Evolutionary conservation across 768 basidiomycete species (phyloP), one percentile per base, ranked within the genome.

Genomic region (Mycena chlorophos): DNA sequence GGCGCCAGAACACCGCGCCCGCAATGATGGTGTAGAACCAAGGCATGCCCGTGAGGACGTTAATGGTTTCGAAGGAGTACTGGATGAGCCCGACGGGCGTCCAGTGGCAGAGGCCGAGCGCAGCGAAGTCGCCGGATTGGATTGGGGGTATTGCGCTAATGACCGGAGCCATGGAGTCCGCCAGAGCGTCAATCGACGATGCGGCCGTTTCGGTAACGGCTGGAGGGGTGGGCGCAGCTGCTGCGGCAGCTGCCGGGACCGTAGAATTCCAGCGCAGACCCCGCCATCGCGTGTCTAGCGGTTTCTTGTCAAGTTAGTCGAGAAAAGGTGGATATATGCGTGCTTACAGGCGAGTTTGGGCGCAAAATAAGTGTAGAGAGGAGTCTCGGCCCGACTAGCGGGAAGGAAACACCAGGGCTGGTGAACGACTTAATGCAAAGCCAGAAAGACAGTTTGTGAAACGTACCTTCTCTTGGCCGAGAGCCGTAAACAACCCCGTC

Each of bases 1-100:
- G 47, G 20, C 88, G 84, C 76, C 87, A 83, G 65, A 85, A 64
- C 12, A 87, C 52, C 23, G 85, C 82, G 27, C 85, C 83, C 4
- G 72, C 74, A 40, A 92, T 71, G 70, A 94, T 89, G 46, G 91
- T 88, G 77, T 85, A 83, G 74, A 89, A 89, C 91, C 93, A 94
- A 0, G 88, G 86, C 56, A 93, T 70, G 30, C 85, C 86, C 0
- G 84, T 83, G 47, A 77, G 70, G 49, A 91, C 85, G 60, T 92
- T 83, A 51, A 91, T 68, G 46, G 84, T 58, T 68, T 92, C 90
- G 49, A 89, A 73, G 17, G 82, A 72, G 79, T 80, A 84, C 39
- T 80, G 77, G n/a, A 84, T 73, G 29, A 87, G 60, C 0, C 88
- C 89, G 0, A 83, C 80, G 3, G 89, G 90, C 42, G 80, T 74